These are phyloP conservation scores for Ochetophila trinervis DNA, from an alignment of 306 rosid genomes.

Conservation along the genomic window DNA sequence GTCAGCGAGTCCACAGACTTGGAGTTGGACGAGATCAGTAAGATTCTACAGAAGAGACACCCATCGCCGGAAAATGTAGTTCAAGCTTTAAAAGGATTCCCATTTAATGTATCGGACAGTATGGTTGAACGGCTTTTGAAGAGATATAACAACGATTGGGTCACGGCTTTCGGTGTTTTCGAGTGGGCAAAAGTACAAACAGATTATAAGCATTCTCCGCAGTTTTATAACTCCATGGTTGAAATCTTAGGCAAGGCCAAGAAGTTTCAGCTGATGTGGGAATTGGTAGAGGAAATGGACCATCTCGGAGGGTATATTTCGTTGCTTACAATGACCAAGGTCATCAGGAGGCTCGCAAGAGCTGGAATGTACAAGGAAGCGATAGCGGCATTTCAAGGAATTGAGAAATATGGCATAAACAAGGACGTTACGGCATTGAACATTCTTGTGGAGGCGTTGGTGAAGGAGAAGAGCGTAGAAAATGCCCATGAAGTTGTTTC, in stretches of 20 bases:
- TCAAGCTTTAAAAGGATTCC: conserved; percentile 36
- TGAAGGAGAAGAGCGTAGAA: conserved; percentile 64
- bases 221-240: conserved; percentile 49
- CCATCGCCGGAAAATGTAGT: conserved; percentile 44
- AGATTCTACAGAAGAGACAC: conserved; percentile 40
- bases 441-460: conserved; percentile 59
- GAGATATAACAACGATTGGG: conserved; percentile 65
- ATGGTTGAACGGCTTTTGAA: conserved; percentile 54
- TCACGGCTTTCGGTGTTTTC: conserved; percentile 65
- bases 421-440: conserved; percentile 49
- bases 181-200: conserved; percentile 71
- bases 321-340: conserved; percentile 53
- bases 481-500: conserved; percentile 48
- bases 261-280: conserved; percentile 56
- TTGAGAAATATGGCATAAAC: conserved; percentile 42
- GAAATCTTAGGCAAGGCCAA: conserved; percentile 59
- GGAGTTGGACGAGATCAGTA: conserved; percentile 41
- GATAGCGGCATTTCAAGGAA: conserved; percentile 43
- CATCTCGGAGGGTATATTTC: conserved; percentile 41
- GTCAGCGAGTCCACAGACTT: conserved; percentile 11
- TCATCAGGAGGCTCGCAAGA: conserved; percentile 60
- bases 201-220: conserved; percentile 56
- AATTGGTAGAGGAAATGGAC: conserved; percentile 61
- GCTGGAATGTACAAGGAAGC: conserved; percentile 51
- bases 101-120: conserved; percentile 30